Conservation (phyloP, 2,329 filamentous ascomycete genomes). For the Blumeriella jaapii region DNA sequence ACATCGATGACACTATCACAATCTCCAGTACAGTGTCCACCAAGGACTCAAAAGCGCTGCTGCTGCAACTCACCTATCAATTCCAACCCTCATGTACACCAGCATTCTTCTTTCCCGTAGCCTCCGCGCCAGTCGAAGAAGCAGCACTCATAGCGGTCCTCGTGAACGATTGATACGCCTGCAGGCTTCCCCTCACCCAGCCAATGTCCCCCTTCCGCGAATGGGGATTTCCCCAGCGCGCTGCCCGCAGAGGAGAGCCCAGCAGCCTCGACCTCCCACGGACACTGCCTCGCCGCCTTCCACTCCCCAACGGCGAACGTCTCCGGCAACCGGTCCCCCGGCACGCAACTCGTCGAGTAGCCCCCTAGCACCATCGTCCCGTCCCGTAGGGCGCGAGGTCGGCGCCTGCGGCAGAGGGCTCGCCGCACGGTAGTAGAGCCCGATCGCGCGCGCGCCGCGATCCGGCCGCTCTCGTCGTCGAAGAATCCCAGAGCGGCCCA, state of each 20-base stretch:
- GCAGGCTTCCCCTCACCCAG: slow-evolving; percentile 5
- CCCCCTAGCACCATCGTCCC: slow-evolving; percentile 7
- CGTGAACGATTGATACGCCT: background rate
- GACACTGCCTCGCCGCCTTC: slow-evolving; percentile 5
- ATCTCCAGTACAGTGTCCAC: too few species aligned
- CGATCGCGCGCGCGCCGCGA: slow-evolving; percentile 3
- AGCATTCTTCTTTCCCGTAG: slow-evolving; percentile 3
- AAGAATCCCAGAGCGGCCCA: slow-evolving; percentile 4
- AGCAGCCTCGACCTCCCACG: slow-evolving; percentile 7
- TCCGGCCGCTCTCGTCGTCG: slow-evolving; percentile 3
- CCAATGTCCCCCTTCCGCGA: slow-evolving; percentile 8
- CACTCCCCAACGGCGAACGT: slow-evolving; percentile 6
- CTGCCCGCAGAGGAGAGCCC: background rate
- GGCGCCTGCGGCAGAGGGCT: slow-evolving; percentile 1
- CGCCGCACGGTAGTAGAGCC: slow-evolving; percentile 9
- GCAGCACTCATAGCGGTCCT: slow-evolving; percentile 1
- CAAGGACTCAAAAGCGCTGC: too few species aligned
- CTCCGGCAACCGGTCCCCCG: slow-evolving; percentile 1
- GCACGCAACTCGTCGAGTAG: slow-evolving; percentile 4
- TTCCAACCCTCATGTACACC: too few species aligned
- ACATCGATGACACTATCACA: too few species aligned
- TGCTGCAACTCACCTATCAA: too few species aligned
- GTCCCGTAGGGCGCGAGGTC: slow-evolving; percentile 3
- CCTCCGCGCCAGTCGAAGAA: background rate
- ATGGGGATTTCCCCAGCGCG: background rate